These are phyloP conservation scores for Artemisia tridentata DNA, from an alignment of 129 eudicot genomes.

Conservation along the genomic window DNA sequence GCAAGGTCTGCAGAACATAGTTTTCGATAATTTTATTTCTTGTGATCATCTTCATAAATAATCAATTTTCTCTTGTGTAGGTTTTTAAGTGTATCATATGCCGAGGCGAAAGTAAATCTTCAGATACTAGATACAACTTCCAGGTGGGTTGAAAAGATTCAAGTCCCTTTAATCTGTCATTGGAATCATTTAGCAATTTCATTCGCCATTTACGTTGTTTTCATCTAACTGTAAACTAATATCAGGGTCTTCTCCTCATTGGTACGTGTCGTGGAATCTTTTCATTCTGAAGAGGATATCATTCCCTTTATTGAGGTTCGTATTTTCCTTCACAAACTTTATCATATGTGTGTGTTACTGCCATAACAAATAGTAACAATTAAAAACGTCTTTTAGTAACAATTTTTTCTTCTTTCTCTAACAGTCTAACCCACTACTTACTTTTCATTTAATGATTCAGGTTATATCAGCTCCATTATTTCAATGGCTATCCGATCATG, in stretches of 20 bases:
- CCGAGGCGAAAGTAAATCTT: constrained; percentile 33
- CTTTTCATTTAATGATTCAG: constrained; percentile 34
- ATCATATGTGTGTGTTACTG: background rate
- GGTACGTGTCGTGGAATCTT: constrained; percentile 39
- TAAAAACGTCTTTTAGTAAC: no score
- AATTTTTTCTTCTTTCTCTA: no score
- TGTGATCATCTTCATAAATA: constrained; percentile 10
- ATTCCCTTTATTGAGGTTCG: constrained; percentile 53
- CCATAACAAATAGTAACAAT: no score
- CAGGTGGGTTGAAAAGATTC: constrained; percentile 26
- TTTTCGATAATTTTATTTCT: background rate
- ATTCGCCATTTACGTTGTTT: background rate
- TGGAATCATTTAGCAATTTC: background rate
- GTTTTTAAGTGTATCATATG: constrained; percentile 49
- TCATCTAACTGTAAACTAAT: constrained; percentile 18
- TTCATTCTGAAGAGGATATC: constrained; percentile 48
- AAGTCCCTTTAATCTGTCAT: background rate
- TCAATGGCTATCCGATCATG: constrained; percentile 54
- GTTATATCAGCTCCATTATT: constrained; percentile 45
- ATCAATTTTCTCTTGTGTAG: constrained; percentile 34
- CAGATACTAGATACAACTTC: constrained; percentile 35
- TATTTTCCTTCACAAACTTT: constrained; percentile 19
- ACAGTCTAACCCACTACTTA: background rate
- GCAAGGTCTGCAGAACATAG: constrained; percentile 51
- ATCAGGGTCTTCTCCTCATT: constrained; percentile 57